phyloP scores from a whole-genome alignment of 129 eudicot species.

The Mikania micrantha region DNA sequence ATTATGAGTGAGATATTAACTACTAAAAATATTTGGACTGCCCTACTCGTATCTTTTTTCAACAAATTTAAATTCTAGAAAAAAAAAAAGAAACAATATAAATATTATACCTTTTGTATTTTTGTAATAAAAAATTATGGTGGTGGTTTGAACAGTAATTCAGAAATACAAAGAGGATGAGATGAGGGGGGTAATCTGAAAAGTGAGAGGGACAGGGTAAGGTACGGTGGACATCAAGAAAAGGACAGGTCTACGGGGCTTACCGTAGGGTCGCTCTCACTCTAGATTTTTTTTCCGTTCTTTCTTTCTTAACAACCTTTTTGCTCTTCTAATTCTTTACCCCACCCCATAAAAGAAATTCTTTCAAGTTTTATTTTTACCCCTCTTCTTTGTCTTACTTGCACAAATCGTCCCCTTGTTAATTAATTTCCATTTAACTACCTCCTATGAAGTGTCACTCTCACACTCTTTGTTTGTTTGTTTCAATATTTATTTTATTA shows the following conservation, averaged over 20 bases:
- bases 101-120: too few relatives aligned
- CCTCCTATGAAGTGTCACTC: constrained; percentile 1
- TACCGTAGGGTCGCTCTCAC: constrained; percentile 28
- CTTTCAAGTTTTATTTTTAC: not conserved
- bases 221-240: constrained; percentile 17
- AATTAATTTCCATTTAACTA: not conserved
- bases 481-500: too few relatives aligned
- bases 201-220: constrained; percentile 25
- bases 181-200: not conserved
- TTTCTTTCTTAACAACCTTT: constrained; percentile 22
- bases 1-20: too few relatives aligned
- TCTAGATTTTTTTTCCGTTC: constrained; percentile 6
- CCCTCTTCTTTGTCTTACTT: not conserved
- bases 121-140: too few relatives aligned
- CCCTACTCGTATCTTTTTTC: too few relatives aligned
- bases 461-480: not conserved
- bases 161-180: not conserved
- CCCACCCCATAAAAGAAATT: not conserved
- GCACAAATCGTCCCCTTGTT: not conserved
- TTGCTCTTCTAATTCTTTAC: constrained; percentile 8
- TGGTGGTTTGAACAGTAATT: too few relatives aligned
- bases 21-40: too few relatives aligned
- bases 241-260: constrained; percentile 24
- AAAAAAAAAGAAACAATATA: too few relatives aligned
- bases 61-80: too few relatives aligned